Percentiles rank a stretch among this genome's conserved stretches.
Evolutionary conservation across 768 basidiomycete species (phyloP).

Genomic region (Pleurotus citrinopileatus): DNA sequence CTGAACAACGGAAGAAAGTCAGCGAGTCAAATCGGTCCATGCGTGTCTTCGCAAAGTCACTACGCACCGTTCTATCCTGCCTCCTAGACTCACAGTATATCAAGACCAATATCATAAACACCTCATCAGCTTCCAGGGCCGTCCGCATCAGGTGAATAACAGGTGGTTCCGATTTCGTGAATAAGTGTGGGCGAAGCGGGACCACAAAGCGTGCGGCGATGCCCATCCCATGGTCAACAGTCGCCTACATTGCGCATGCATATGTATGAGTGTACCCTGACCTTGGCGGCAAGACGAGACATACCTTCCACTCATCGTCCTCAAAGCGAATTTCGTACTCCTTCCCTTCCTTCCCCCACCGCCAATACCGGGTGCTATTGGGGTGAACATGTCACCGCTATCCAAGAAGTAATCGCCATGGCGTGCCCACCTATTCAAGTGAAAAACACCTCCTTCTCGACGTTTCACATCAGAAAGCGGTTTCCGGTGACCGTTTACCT

Average conservation of each 20-base stretch:
- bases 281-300: conserved; percentile 4
- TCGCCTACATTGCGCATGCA: conserved; percentile 2
- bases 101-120: conserved; percentile 34
- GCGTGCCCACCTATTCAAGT: conserved; percentile 10
- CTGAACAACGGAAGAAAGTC: not conserved
- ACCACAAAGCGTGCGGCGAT: conserved; percentile 39
- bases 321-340: conserved; percentile 42
- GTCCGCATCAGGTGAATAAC: conserved; percentile 34
- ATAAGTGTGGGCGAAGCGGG: conserved; percentile 47
- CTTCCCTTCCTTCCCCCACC: conserved; percentile 39
- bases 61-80: conserved; percentile 30
- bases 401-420: not conserved
- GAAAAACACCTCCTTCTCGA: conserved; percentile 34
- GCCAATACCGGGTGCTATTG: conserved; percentile 39
- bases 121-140: conserved; percentile 38
- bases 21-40: not conserved
- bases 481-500: conserved; percentile 40
- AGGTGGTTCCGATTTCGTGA: conserved; percentile 39
- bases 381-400: conserved; percentile 11
- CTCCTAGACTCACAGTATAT: conserved; percentile 33
- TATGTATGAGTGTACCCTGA: not conserved
- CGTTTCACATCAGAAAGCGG: conserved; percentile 37
- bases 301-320: conserved; percentile 47
- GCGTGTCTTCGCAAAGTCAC: not conserved
- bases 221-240: conserved; percentile 21